Conservation (phyloP, 2,329 filamentous ascomycete genomes). For the Phaeosphaeriaceae sp. region DNA sequence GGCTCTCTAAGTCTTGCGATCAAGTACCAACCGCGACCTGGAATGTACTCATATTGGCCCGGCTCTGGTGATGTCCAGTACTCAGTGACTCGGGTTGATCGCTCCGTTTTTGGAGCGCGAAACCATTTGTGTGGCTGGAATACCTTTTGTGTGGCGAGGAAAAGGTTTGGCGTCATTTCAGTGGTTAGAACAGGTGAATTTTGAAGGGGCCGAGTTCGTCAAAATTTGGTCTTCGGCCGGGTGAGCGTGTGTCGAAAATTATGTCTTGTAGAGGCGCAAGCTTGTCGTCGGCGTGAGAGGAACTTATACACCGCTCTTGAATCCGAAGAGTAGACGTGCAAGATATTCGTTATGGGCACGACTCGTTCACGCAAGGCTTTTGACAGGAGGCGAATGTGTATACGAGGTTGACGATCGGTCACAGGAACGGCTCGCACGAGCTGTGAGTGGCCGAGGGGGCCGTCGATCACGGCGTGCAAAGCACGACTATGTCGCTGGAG, state of each 20-base stretch:
- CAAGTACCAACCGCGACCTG: conserved; percentile 59
- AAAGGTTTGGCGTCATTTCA: conserved; percentile 59
- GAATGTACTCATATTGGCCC: conserved; percentile 59
- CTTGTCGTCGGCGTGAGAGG: not conserved
- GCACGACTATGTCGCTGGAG: conserved; percentile 35
- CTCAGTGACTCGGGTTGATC: conserved; percentile 52
- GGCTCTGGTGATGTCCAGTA: conserved; percentile 57
- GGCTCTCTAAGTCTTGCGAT: conserved; percentile 49
- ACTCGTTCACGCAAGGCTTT: not conserved
- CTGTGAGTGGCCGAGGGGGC: conserved; percentile 27
- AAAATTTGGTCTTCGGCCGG: not conserved
- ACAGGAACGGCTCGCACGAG: conserved; percentile 12
- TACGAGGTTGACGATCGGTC: conserved; percentile 15
- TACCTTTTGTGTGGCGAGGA: conserved; percentile 56
- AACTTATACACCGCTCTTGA: not conserved
- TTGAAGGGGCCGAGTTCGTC: not conserved
- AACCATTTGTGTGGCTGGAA: conserved; percentile 61
- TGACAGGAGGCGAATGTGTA: conserved; percentile 16
- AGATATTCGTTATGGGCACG: not conserved
- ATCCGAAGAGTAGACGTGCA: not conserved
- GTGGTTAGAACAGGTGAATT: conserved; percentile 3
- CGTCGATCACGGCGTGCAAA: conserved; percentile 36
- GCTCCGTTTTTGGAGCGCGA: conserved; percentile 47
- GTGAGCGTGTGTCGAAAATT: not conserved
- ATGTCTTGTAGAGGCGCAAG: not conserved